Evolutionary conservation across 495 filamentous ascomycete genomes (phyloP).

Genomic region (Hypoxylon lenormandii): DNA sequence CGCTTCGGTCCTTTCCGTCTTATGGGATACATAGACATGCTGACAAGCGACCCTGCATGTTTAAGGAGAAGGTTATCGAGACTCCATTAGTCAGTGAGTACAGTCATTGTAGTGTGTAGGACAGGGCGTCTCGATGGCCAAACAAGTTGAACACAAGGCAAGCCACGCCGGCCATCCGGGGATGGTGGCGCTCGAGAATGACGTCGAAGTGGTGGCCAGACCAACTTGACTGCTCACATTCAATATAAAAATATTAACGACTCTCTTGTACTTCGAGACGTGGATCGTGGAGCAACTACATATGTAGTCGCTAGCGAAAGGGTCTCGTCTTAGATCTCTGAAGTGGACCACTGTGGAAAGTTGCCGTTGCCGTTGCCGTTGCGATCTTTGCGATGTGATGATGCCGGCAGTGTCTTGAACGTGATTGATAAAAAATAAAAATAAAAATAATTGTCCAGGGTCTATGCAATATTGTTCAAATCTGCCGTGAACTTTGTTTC

Average conservation of each 20-base stretch:
- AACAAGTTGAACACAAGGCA: conserved; percentile 13
- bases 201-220: conserved; percentile 12
- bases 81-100: conserved; percentile 17
- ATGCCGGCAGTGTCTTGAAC: conserved; percentile 27
- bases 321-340: conserved; percentile 11
- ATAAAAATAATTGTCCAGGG: conserved; percentile 7
- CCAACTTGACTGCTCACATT: conserved; percentile 19
- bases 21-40: conserved; percentile 13
- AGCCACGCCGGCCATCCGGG: conserved; percentile 35
- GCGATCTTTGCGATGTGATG: conserved; percentile 16
- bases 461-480: conserved; percentile 22
- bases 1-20: conserved; percentile 43
- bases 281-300: conserved; percentile 2
- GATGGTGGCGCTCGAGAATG: conserved; percentile 13
- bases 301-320: background rate
- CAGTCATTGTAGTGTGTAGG: conserved; percentile 26
- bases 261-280: conserved; percentile 18
- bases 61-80: conserved; percentile 6
- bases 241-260: conserved; percentile 11
- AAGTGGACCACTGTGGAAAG: conserved; percentile 11
- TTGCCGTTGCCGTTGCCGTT: no score
- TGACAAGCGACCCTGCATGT: conserved; percentile 27
- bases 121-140: conserved; percentile 14
- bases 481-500: conserved; percentile 35
- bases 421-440: conserved; percentile 41